These are phyloP conservation scores for Podospora tetraspora DNA, from an alignment of 495 filamentous ascomycete species.

Conservation along the genomic window DNA sequence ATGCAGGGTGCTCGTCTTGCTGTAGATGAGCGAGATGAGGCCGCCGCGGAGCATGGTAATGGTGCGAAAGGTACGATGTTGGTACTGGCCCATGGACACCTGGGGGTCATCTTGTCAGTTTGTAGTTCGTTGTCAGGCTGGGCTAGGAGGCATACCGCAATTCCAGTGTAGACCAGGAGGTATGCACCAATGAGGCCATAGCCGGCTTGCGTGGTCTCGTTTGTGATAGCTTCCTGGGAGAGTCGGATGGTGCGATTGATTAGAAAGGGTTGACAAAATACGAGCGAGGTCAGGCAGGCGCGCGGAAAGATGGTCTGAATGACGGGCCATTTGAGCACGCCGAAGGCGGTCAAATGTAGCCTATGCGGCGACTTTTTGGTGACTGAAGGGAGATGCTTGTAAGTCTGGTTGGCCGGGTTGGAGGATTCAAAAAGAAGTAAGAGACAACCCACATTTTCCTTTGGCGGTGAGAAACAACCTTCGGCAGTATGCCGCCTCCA, in stretches of 20 bases:
- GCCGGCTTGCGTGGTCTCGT: constrained; percentile 37
- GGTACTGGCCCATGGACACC: constrained; percentile 49
- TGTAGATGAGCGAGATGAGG: constrained; percentile 54
- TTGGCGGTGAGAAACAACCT: constrained; percentile 30
- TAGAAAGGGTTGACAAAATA: constrained; percentile 60
- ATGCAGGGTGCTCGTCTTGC: constrained; percentile 44
- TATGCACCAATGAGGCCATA: constrained; percentile 65
- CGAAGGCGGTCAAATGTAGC: constrained; percentile 37
- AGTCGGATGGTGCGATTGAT: constrained; percentile 50
- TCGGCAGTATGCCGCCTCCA: constrained; percentile 38
- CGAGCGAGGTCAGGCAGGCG: constrained; percentile 52
- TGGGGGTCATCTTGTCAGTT: constrained; percentile 1
- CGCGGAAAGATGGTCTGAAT: constrained; percentile 48
- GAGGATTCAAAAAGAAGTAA: neutral
- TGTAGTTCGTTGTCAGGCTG: no score
- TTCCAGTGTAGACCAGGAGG: constrained; percentile 54
- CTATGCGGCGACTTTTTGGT: constrained; percentile 31
- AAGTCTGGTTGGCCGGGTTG: neutral
- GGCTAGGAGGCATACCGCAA: constrained; percentile 38
- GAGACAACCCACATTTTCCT: constrained; percentile 23
- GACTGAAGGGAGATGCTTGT: constrained; percentile 12
- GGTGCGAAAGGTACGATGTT: constrained; percentile 53
- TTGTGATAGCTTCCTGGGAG: constrained; percentile 24
- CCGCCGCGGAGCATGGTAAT: constrained; percentile 58
- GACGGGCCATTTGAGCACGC: constrained; percentile 46